Base-by-base conservation (phyloP, 805 yeast genomes). In the Starmerella apis region DNA sequence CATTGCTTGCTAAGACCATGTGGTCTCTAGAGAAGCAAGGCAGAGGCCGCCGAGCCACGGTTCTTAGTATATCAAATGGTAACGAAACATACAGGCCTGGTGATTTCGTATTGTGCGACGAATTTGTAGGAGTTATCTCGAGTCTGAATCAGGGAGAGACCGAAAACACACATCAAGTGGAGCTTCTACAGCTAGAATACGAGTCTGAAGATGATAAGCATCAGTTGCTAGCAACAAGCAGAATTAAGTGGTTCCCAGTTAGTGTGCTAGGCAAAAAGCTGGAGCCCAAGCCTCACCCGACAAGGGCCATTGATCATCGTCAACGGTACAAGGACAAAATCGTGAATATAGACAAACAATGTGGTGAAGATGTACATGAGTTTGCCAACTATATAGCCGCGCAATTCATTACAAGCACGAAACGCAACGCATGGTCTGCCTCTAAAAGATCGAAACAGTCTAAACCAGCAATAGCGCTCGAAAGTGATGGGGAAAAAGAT, bases 1-100 rank as follows among this genome's bases (percentile, higher is more conserved):
- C 20, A 20, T 13, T 11, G 20, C 28, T 13, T 13, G 24, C 25
- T 13, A 27, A 13, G 33, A 27, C 33, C 44, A 55, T 50, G 56
- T 55, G 56, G 56, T 28, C 30, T n/a, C 35, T 55, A n/a, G 50
- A 46, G 22, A 33, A 19, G 11, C 47, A 32, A 4, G 58, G 58
- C n/a, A 27, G 49, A 4, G 52, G 58, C 14, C 46, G 58, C 14
- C 23, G 56, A 13, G 49, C 55, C 6, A 24, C 16, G 7, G 18
- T 53, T 18, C 22, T 23, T 14, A 33, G 31, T n/a, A 45, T 32
- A 7, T 25, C 25, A 1, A 36, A 42, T 10, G 50, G n/a, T 10
- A 33, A 22, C 10, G 36, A 18, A 8, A 10, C 38, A 1, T 47
- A 37, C 43, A 14, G 25, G 16, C 23, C 27, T 9, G 56, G 55